Conservation (phyloP, 176 grass and related monocot genomes). For the Oryza meyeriana region DNA sequence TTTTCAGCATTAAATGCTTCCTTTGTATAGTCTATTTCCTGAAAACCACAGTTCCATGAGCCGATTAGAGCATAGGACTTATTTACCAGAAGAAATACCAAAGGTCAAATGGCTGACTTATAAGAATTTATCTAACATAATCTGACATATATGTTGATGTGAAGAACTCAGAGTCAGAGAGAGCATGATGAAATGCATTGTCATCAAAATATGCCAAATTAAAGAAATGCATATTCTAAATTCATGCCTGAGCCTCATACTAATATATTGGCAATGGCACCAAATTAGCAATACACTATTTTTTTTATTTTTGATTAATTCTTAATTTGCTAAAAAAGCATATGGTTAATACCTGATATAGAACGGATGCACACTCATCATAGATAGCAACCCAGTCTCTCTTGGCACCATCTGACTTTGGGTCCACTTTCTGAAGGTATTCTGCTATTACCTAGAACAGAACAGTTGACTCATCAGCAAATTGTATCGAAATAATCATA, state of each 20-base stretch:
- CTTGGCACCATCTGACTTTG: slow-evolving; percentile 96
- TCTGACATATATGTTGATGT: background rate
- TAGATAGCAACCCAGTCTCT: slow-evolving; percentile 99
- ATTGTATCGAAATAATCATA: slow-evolving; percentile 27
- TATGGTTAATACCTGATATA: slow-evolving; percentile 74
- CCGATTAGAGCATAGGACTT: slow-evolving; percentile 20
- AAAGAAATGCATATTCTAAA: background rate
- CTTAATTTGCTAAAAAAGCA: background rate
- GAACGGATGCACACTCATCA: slow-evolving; percentile 88
- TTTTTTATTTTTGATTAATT: background rate
- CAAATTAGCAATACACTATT: background rate
- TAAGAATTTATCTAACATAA: slow-evolving; percentile 6
- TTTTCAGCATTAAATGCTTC: slow-evolving; percentile 98
- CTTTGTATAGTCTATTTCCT: slow-evolving; percentile 99
- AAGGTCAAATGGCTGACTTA: background rate
- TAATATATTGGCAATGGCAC: background rate
- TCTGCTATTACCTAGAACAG: slow-evolving; percentile 86
- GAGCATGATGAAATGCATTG: background rate
- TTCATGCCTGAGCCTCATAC: background rate
- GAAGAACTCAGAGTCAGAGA: background rate
- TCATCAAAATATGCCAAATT: background rate
- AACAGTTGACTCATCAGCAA: slow-evolving; percentile 28
- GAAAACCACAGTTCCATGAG: slow-evolving; percentile 25
- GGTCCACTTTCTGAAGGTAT: slow-evolving; percentile 98
- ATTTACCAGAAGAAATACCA: background rate